These are phyloP conservation scores for Colletotrichum sp. DNA, from an alignment of 2,329 filamentous ascomycete species.

Conservation along the genomic window DNA sequence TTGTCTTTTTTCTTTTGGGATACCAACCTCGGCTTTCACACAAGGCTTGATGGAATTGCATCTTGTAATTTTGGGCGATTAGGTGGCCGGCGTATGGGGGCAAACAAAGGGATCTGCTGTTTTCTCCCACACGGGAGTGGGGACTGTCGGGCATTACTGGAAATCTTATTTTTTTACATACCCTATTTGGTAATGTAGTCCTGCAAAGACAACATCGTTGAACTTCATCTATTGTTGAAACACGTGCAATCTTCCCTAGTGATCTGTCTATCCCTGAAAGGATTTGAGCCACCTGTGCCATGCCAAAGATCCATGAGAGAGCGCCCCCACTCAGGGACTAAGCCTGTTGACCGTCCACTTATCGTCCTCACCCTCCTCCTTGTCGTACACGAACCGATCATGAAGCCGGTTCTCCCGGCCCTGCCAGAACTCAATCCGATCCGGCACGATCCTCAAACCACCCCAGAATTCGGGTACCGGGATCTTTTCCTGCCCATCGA, in stretches of 20 bases:
- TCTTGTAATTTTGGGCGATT: constrained; percentile 12
- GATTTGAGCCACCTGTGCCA: neutral
- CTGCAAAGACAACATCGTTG: neutral
- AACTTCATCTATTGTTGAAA: neutral
- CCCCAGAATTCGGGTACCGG: constrained; percentile 96
- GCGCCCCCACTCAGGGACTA: constrained; percentile 62
- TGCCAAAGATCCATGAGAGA: neutral
- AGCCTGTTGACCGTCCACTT: constrained; percentile 75
- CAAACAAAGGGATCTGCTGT: neutral
- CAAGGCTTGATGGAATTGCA: constrained; percentile 8
- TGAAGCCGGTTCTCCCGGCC: constrained; percentile 88
- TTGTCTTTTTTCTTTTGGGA: neutral
- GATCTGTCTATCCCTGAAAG: neutral
- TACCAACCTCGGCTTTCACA: constrained; percentile 14
- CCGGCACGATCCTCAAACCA: constrained; percentile 83
- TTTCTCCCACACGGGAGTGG: neutral
- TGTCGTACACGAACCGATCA: constrained; percentile 88
- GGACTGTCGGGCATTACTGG: neutral
- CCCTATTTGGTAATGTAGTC: constrained; percentile 19
- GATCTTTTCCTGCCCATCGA: constrained; percentile 78
- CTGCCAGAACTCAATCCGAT: constrained; percentile 95
- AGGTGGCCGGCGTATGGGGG: constrained; percentile 9
- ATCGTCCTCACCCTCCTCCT: constrained; percentile 50
- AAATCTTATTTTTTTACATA: neutral
- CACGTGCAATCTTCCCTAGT: neutral